A percentile compares a stretch with the other conserved stretches of the same genome.
phyloP scores from a whole-genome alignment of 2,329 filamentous ascomycete genomes.

The Calonectria crousiana region DNA sequence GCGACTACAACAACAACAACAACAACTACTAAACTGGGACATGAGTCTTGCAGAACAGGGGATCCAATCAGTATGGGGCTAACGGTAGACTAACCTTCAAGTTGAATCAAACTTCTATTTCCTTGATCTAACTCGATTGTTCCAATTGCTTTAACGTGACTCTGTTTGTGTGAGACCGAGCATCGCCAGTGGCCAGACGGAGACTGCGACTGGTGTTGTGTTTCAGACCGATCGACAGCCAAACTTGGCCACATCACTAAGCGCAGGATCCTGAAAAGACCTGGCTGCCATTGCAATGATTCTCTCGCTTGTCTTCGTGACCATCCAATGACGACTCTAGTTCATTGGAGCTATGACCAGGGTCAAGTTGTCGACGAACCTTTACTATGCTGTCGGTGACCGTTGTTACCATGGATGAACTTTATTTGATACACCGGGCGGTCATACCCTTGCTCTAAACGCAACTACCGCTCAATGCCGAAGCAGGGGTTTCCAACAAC shows the following conservation, averaged over 20 bases:
- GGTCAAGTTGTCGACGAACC: not conserved
- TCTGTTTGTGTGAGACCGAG: not conserved
- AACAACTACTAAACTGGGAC: not conserved
- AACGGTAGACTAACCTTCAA: slow-evolving; percentile 10
- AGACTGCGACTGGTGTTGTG: not conserved
- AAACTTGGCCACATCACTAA: not conserved
- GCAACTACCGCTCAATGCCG: not conserved
- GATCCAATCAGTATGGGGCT: slow-evolving; percentile 5
- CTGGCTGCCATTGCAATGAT: not conserved
- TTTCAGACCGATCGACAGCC: not conserved
- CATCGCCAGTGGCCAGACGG: not conserved
- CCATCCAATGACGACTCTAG: not conserved
- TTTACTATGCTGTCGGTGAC: not conserved
- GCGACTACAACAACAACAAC: not conserved
- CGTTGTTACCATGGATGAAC: not conserved
- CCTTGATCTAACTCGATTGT: not conserved
- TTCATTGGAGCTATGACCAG: not conserved
- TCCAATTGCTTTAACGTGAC: not conserved
- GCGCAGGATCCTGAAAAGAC: not conserved
- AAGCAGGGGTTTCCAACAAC: not conserved
- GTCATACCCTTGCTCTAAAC: not conserved
- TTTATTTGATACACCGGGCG: not conserved
- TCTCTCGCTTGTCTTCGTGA: not conserved
- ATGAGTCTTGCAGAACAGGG: not conserved
- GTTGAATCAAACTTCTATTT: not conserved